A percentile compares a stretch with the other conserved stretches of the same genome.
Evolutionary conservation across 208 protist species (phyloP).

Genomic region (Lotmaria passim): DNA sequence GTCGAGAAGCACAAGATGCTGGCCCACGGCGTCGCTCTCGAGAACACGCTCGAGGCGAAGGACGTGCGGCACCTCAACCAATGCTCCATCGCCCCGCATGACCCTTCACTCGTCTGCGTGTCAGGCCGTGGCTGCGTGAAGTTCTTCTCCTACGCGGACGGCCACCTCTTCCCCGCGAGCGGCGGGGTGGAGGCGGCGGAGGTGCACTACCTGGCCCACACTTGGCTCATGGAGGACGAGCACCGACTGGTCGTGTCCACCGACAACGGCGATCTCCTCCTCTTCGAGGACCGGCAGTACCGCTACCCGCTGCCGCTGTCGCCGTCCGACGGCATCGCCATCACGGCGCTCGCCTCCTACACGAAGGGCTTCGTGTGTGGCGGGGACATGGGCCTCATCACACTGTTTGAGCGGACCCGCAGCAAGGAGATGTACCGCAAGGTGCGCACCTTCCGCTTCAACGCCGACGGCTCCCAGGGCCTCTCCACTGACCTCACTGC

Average conservation of each 20-base stretch:
- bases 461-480: constrained; percentile 57
- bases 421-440: constrained; percentile 95
- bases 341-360: constrained; percentile 85
- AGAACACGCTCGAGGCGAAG: constrained; percentile 45
- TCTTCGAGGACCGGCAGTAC: constrained; percentile 93
- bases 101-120: constrained; percentile 91
- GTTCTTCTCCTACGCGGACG: constrained; percentile 88
- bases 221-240: constrained; percentile 91
- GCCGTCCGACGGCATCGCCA: constrained; percentile 90
- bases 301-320: constrained; percentile 84
- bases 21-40: constrained; percentile 58
- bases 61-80: constrained; percentile 83
- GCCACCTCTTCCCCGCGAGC: constrained; percentile 63
- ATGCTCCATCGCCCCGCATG: constrained; percentile 91
- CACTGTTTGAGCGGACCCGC: constrained; percentile 92
- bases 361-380: constrained; percentile 96
- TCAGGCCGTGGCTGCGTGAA: constrained; percentile 89
- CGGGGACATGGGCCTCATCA: constrained; percentile 93
- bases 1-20: constrained; percentile 91
- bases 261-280: constrained; percentile 92
- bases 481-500: constrained; percentile 26
- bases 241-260: constrained; percentile 92
- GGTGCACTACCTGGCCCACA: constrained; percentile 92
- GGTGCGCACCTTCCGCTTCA: constrained; percentile 92
- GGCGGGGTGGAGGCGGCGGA: constrained; percentile 73